Evolutionary conservation across 371 early-diverging fungal species (phyloP).

Genomic region (Mortierella sp.): DNA sequence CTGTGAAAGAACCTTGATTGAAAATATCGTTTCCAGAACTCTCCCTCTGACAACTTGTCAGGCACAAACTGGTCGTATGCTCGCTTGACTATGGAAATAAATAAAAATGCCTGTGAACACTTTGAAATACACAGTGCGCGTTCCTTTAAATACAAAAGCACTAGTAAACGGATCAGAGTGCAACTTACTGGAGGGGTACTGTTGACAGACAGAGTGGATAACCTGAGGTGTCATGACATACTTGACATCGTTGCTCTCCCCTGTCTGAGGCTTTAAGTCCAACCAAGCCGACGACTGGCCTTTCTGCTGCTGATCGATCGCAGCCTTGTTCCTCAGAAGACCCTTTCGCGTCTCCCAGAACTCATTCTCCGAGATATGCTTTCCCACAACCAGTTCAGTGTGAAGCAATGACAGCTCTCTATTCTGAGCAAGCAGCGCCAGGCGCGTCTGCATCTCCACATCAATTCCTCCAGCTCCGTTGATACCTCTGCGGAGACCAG

Average conservation of each 20-base stretch:
- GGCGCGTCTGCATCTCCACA: conserved; percentile 69
- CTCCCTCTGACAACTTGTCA: conserved; percentile 82
- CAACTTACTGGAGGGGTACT: conserved; percentile 85
- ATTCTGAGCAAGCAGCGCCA: conserved; percentile 74
- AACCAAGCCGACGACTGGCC: conserved; percentile 89
- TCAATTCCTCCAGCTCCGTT: conserved; percentile 30
- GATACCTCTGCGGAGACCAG: conserved; percentile 16
- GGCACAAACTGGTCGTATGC: conserved; percentile 91
- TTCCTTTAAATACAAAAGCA: background rate
- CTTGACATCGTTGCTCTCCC: conserved; percentile 86
- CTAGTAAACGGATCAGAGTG: background rate
- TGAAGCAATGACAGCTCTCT: conserved; percentile 81
- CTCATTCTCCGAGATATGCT: conserved; percentile 88
- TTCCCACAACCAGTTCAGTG: conserved; percentile 83
- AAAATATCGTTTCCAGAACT: conserved; percentile 92
- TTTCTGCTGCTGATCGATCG: conserved; percentile 79
- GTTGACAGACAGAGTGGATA: conserved; percentile 90
- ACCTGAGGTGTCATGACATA: conserved; percentile 91
- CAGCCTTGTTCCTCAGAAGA: conserved; percentile 79
- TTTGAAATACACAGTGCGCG: background rate
- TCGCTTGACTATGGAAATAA: conserved; percentile 70
- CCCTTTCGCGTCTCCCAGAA: conserved; percentile 92
- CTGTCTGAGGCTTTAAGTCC: conserved; percentile 82
- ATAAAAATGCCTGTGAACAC: too few species aligned
- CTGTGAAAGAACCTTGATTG: conserved; percentile 91